Conservation (phyloP, 108 stramenopile species). For the Fistulifera pelliculosa region DNA sequence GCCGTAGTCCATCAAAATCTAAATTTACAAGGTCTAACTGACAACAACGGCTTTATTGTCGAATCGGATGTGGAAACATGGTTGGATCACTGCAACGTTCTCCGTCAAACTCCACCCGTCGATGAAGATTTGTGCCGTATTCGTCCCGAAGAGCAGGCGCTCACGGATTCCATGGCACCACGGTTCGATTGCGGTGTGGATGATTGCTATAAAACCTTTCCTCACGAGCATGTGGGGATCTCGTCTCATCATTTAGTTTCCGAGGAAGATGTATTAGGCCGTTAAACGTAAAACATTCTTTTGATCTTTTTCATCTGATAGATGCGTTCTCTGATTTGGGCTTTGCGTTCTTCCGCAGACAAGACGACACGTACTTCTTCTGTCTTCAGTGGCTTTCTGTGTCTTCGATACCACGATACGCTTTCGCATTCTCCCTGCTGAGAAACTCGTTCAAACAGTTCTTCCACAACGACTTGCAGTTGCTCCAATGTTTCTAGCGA, state of each 20-base stretch:
- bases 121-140: slow-evolving; percentile 53
- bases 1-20: slow-evolving; percentile 44
- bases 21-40: slow-evolving; percentile 29
- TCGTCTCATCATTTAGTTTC: background rate
- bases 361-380: background rate
- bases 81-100: slow-evolving; percentile 56
- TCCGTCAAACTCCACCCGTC: slow-evolving; percentile 33
- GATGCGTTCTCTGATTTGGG: background rate
- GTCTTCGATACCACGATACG: slow-evolving; percentile 77
- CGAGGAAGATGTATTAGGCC: slow-evolving; percentile 6
- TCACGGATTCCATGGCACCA: slow-evolving; percentile 48
- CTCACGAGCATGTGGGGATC: slow-evolving; percentile 75
- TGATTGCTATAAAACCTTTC: slow-evolving; percentile 59
- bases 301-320: background rate
- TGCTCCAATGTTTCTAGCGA: slow-evolving; percentile 18
- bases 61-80: slow-evolving; percentile 43
- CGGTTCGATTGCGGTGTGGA: slow-evolving; percentile 62
- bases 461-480: slow-evolving; percentile 31
- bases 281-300: background rate
- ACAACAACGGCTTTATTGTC: slow-evolving; percentile 19
- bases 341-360: background rate
- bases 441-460: slow-evolving; percentile 22
- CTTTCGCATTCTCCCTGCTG: slow-evolving; percentile 13
- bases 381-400: slow-evolving; percentile 23
- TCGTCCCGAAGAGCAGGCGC: slow-evolving; percentile 62